A percentile compares a stretch with the other conserved stretches of the same genome.
These are phyloP conservation scores for Plasmodium coatneyi DNA, from an alignment of 169 alveolate genomes.

Conservation along the genomic window DNA sequence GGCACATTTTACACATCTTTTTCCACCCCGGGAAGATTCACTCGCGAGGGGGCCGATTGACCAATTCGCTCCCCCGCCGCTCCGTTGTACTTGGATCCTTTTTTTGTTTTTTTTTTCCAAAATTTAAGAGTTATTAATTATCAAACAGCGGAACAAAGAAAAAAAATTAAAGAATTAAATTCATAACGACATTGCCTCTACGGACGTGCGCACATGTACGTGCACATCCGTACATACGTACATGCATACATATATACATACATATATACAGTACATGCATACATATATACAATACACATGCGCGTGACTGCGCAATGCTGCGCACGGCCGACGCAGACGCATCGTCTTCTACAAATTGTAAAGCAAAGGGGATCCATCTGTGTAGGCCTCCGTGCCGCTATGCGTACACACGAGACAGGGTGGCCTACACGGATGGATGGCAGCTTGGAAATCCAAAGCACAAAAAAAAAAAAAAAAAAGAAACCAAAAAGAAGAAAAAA, in stretches of 20 bases:
- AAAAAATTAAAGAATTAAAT: constrained; percentile 8
- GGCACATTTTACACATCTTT: neutral
- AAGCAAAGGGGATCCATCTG: neutral
- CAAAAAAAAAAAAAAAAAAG: constrained; percentile 33
- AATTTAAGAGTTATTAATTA: constrained; percentile 37
- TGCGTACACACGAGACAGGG: neutral
- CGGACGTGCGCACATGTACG: neutral
- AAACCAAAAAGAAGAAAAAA: neutral
- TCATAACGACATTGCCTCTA: neutral
- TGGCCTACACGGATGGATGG: neutral
- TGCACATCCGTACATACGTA: no score
- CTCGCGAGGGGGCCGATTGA: neutral
- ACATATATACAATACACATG: neutral
- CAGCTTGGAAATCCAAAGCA: neutral
- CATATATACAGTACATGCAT: no score
- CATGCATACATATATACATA: no score
- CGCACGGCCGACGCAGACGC: no score
- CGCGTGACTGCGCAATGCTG: neutral
- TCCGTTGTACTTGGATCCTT: neutral
- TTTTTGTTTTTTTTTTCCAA: constrained; percentile 7
- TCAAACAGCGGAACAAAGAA: constrained; percentile 44
- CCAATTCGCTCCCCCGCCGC: neutral
- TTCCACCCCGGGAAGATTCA: neutral
- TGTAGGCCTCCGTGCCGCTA: neutral
- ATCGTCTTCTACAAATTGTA: constrained; percentile 4